A percentile compares a stretch with the other conserved stretches of the same genome.
These are phyloP conservation scores for Aspergillus ustus DNA, from an alignment of 2,329 filamentous ascomycete genomes.

Conservation along the genomic window DNA sequence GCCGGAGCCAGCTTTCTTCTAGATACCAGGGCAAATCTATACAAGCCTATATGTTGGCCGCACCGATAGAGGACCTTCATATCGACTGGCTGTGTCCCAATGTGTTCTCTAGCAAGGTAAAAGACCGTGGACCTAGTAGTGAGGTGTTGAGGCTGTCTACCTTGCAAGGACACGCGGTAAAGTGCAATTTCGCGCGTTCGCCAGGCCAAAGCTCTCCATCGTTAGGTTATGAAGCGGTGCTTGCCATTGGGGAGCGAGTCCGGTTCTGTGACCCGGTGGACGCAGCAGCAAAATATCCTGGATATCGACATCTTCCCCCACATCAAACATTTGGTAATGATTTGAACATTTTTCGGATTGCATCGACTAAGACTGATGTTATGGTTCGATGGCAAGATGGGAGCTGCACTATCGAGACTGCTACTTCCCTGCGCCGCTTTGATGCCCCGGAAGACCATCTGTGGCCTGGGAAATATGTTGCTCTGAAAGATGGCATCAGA, in stretches of 20 bases:
- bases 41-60: slow-evolving; percentile 58
- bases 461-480: slow-evolving; percentile 62
- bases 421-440: slow-evolving; percentile 45
- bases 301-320: slow-evolving; percentile 50
- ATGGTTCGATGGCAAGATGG: slow-evolving; percentile 65
- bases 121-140: slow-evolving; percentile 13
- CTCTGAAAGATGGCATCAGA: slow-evolving; percentile 48
- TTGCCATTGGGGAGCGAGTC: slow-evolving; percentile 54
- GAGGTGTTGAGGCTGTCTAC: slow-evolving; percentile 28
- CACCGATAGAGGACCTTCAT: slow-evolving; percentile 50
- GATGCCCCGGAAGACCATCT: slow-evolving; percentile 55
- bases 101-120: slow-evolving; percentile 29
- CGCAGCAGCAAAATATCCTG: slow-evolving; percentile 58
- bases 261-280: slow-evolving; percentile 58
- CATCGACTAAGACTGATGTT: slow-evolving; percentile 54
- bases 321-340: slow-evolving; percentile 60
- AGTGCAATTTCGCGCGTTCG: slow-evolving; percentile 31
- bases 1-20: slow-evolving; percentile 57
- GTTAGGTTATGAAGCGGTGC: slow-evolving; percentile 34
- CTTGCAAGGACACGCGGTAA: slow-evolving; percentile 23
- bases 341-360: slow-evolving; percentile 61
- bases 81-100: slow-evolving; percentile 60
- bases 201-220: slow-evolving; percentile 15
- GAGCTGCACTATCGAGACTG: slow-evolving; percentile 52
- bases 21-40: slow-evolving; percentile 58